Conservation (phyloP, 2,329 filamentous ascomycete species). For the Aureobasidium sp. region DNA sequence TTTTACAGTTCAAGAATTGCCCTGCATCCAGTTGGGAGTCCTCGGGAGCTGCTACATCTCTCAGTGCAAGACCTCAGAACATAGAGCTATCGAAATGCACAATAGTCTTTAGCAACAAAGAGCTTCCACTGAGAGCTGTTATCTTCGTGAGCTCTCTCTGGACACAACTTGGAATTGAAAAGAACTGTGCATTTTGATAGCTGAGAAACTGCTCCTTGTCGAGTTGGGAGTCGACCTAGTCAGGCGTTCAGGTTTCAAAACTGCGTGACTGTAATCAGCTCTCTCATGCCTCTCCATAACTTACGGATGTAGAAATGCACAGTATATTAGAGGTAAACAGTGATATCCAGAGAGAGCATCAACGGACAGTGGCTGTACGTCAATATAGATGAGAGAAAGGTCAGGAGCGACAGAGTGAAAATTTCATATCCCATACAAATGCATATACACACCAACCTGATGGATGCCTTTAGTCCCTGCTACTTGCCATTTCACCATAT, state of each 20-base stretch:
- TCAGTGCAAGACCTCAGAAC: too few relatives aligned
- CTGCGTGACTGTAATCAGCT: too few relatives aligned
- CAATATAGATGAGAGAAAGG: not conserved
- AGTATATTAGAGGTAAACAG: not conserved
- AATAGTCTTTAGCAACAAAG: not conserved
- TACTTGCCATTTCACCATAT: slow-evolving; percentile 87
- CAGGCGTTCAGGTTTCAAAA: too few relatives aligned
- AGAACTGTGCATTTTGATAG: not conserved
- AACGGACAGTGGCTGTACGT: not conserved
- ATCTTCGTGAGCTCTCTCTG: not conserved
- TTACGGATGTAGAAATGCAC: too few relatives aligned
- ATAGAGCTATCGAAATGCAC: not conserved
- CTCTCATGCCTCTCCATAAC: too few relatives aligned
- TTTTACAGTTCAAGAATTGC: not conserved
- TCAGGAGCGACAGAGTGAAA: not conserved
- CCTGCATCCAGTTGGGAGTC: not conserved
- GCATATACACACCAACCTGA: slow-evolving; percentile 2
- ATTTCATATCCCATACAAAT: slow-evolving; percentile 11
- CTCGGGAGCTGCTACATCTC: not conserved
- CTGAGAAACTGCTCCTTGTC: not conserved
- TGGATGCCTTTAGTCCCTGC: slow-evolving; percentile 12
- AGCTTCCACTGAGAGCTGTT: not conserved
- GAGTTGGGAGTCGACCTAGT: not conserved
- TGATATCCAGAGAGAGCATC: too few relatives aligned
- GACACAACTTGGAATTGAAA: not conserved